Evolutionary conservation across 495 filamentous ascomycete species (phyloP), one percentile per base, ranked within the genome.

Genomic region (Neurospora hispaniola): DNA sequence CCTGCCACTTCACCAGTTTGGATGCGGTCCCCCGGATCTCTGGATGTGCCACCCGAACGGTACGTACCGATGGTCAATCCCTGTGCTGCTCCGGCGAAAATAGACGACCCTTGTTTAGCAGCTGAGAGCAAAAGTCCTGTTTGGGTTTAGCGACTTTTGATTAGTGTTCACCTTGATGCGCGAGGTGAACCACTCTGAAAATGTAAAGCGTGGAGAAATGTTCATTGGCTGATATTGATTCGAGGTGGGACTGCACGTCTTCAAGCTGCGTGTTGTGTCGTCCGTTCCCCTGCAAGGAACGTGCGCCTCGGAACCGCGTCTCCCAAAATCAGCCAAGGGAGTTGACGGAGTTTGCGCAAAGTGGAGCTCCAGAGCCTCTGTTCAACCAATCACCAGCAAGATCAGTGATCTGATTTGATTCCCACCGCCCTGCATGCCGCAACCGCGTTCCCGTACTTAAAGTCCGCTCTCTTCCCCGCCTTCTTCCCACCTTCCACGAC

Each of bases 371-470:
- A n/a, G 8, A 46, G 1, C 44, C 43, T 59, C 23, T 20, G 2
- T 27, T 71, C 4, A 40, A 8, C 70, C 54, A 71, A 66, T 46
- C n/a, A 66, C 16, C 70, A 71, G 18, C 27, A 35, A 71, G 44
- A 79, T 77, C 76, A 77, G 66, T 76, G 74, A 78, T 75, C 82
- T 84, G 83, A 85, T 85, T 80, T 81, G 81, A 82, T 81, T 84
- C 73, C 73, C 72, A 70, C 77, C 75, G 77, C 79, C 74, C 72
- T 73, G 74, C 75, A 73, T 70, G 72, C 79, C 76, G 69, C 69
- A 72, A 73, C 74, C 73, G 75, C 76, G 72, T 76, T 75, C 75
- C 76, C 79, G 70, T 81, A 84, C 80, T 84, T 85, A 85, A 84
- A 78, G 73, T 75, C 79, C 70, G 73, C 70, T 46, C 72, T 69